Percentiles rank a stretch among this genome's conserved stretches.
phyloP scores from a whole-genome alignment of 441 rosid species.

The Aleurites moluccanus region DNA sequence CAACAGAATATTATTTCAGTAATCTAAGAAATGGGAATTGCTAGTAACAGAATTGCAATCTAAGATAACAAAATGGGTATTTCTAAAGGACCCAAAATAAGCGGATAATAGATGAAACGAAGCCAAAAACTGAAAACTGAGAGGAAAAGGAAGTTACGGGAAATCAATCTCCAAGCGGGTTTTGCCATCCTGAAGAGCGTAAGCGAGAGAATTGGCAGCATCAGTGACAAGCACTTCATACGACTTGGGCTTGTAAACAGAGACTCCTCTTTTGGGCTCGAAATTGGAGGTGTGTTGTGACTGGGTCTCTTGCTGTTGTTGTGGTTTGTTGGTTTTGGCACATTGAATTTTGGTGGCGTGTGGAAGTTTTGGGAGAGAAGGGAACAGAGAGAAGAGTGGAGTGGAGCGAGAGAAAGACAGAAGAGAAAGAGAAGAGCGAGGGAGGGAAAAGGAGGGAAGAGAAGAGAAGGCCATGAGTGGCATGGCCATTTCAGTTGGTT shows the following conservation, averaged over 20 bases:
- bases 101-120: background rate
- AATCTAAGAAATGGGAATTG: background rate
- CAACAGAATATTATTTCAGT: background rate
- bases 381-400: slow-evolving; percentile 6
- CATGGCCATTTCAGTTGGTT: slow-evolving; percentile 29
- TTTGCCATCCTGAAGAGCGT: slow-evolving; percentile 72
- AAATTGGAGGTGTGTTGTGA: slow-evolving; percentile 32
- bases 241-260: slow-evolving; percentile 85
- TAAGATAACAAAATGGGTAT: background rate
- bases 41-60: background rate
- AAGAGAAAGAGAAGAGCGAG: slow-evolving; percentile 17
- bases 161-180: slow-evolving; percentile 84
- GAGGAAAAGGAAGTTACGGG: slow-evolving; percentile 48
- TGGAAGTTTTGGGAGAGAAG: slow-evolving; percentile 15
- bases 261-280: slow-evolving; percentile 59
- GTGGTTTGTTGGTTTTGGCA: slow-evolving; percentile 22
- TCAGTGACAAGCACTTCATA: slow-evolving; percentile 79
- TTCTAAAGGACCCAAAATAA: background rate
- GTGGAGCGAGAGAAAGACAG: slow-evolving; percentile 1
- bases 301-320: slow-evolving; percentile 26
- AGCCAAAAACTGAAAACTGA: slow-evolving; percentile 5
- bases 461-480: slow-evolving; percentile 29
- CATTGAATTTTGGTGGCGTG: slow-evolving; percentile 29
- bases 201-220: slow-evolving; percentile 74
- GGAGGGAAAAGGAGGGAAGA: slow-evolving; percentile 18